A percentile compares a stretch with the other conserved stretches of the same genome.
Conservation (phyloP, 1,284 basidiomycete species). For the Cutaneotrichosporon curvatum region DNA sequence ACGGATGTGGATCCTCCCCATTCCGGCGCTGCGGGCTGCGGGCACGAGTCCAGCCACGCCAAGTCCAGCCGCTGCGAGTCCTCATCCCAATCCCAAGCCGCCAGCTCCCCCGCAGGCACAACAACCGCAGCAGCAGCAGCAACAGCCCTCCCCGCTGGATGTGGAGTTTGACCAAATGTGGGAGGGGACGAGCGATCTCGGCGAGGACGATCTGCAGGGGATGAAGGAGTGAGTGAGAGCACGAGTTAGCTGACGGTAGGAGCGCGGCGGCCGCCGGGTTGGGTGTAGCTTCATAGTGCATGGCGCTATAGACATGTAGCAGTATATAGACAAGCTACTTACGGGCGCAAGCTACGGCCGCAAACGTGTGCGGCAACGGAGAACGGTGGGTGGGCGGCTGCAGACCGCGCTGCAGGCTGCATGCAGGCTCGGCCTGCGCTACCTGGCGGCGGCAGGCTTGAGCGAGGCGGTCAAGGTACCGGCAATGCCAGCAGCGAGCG, state of each 20-base stretch:
- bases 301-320: not conserved
- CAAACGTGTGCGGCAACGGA: too few species aligned
- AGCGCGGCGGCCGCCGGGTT: conserved; percentile 1
- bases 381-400: too few species aligned
- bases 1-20: conserved; percentile 76
- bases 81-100: conserved; percentile 27
- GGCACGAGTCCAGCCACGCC: conserved; percentile 8
- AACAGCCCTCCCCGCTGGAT: conserved; percentile 54
- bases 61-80: conserved; percentile 22
- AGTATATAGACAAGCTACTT: too few species aligned
- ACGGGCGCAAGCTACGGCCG: too few species aligned
- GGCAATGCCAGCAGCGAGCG: too few species aligned
- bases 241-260: conserved; percentile 3
- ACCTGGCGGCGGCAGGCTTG: too few species aligned
- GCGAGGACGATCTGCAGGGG: conserved; percentile 60
- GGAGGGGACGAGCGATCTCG: conserved; percentile 82
- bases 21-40: conserved; percentile 26
- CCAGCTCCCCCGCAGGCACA: conserved; percentile 14
- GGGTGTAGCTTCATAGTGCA: too few species aligned
- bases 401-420: too few species aligned
- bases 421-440: too few species aligned
- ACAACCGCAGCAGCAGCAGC: too few species aligned
- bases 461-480: too few species aligned
- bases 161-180: conserved; percentile 89
- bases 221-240: conserved; percentile 35